Evolutionary conservation across 768 basidiomycete species (phyloP).

Genomic region (Boletus sensibilis): DNA sequence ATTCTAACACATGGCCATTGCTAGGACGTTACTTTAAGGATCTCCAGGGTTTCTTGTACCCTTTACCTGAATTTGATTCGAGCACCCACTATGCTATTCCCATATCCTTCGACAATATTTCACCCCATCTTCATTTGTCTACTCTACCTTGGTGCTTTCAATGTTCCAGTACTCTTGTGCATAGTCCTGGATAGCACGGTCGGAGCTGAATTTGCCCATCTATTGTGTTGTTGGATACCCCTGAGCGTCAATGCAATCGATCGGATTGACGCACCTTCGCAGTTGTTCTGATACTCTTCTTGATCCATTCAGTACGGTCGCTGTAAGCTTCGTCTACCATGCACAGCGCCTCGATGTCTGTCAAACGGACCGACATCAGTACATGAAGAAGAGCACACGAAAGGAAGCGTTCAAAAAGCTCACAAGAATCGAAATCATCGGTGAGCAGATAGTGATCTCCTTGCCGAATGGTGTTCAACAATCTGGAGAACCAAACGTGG

Average conservation of each 20-base stretch:
- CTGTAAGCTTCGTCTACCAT: slow-evolving; percentile 90
- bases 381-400: neutral
- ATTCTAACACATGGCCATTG: slow-evolving; percentile 12
- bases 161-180: slow-evolving; percentile 87
- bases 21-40: slow-evolving; percentile 17
- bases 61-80: slow-evolving; percentile 9
- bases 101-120: neutral
- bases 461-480: slow-evolving; percentile 74
- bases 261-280: slow-evolving; percentile 52
- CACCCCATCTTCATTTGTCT: neutral
- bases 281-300: slow-evolving; percentile 83
- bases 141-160: slow-evolving; percentile 44
- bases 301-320: slow-evolving; percentile 85
- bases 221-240: slow-evolving; percentile 38
- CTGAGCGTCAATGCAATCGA: slow-evolving; percentile 66
- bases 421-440: slow-evolving; percentile 94
- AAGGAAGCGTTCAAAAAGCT: slow-evolving; percentile 24
- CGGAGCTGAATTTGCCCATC: slow-evolving; percentile 98
- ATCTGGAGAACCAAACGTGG: slow-evolving; percentile 36
- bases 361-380: neutral
- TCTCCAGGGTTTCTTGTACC: neutral
- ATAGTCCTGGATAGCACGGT: slow-evolving; percentile 89
- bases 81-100: slow-evolving; percentile 7
- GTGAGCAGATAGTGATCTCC: slow-evolving; percentile 79
- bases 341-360: slow-evolving; percentile 76